Conservation (phyloP, 1,284 basidiomycete genomes). For the Neotropicomus parvogracilis region DNA sequence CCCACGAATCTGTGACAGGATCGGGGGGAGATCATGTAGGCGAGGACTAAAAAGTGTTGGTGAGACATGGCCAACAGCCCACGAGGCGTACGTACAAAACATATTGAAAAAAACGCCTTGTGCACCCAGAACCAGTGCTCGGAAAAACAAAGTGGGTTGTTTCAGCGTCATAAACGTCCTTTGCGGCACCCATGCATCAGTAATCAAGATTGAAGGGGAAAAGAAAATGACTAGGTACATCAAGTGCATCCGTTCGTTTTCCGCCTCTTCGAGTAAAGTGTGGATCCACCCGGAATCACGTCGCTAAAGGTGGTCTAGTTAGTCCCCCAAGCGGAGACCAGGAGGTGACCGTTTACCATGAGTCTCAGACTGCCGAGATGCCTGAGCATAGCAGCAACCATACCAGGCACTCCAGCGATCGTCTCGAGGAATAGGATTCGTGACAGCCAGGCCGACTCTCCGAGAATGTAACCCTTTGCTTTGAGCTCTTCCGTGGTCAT, state of each 20-base stretch:
- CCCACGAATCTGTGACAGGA: constrained; percentile 93
- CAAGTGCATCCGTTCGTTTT: constrained; percentile 94
- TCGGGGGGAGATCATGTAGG: constrained; percentile 79
- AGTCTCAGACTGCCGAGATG: constrained; percentile 81
- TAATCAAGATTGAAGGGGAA: constrained; percentile 5
- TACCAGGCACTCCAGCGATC: constrained; percentile 91
- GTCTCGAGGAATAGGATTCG: constrained; percentile 87
- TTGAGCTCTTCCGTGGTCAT: constrained; percentile 71
- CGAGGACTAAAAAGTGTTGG: constrained; percentile 52
- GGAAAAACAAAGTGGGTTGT: constrained; percentile 76
- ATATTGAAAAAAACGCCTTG: constrained; percentile 91
- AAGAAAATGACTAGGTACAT: constrained; percentile 46
- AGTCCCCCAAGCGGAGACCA: constrained; percentile 8
- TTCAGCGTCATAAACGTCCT: constrained; percentile 89
- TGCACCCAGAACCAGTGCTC: constrained; percentile 77
- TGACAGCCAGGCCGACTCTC: constrained; percentile 76
- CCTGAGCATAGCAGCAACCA: constrained; percentile 86
- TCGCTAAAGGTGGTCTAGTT: constrained; percentile 42
- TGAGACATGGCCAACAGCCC: constrained; percentile 19
- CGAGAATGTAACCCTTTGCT: constrained; percentile 68
- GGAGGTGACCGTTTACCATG: constrained; percentile 51
- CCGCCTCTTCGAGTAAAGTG: constrained; percentile 87
- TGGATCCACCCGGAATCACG: constrained; percentile 87
- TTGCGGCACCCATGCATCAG: constrained; percentile 15
- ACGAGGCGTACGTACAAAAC: constrained; percentile 64